Conservation (phyloP, 768 basidiomycete genomes). For the Agrocybe praecox region DNA sequence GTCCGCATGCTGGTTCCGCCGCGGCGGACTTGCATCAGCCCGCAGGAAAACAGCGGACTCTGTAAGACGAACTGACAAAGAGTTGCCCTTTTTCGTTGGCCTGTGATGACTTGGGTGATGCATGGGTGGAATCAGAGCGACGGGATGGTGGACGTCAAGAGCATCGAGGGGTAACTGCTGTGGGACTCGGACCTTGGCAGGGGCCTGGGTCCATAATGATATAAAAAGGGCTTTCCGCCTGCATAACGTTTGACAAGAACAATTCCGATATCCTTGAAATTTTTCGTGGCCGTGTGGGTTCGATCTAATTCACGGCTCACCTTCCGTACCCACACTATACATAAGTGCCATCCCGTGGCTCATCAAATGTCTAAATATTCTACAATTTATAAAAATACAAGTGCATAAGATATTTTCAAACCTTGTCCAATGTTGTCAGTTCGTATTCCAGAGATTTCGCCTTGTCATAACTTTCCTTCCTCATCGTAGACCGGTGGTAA, state of each 20-base stretch:
- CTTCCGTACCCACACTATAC: too few relatives aligned
- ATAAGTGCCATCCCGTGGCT: too few relatives aligned
- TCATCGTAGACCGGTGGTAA: too few relatives aligned
- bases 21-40: constrained; percentile 39
- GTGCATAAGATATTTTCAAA: too few relatives aligned
- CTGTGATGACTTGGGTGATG: constrained; percentile 2
- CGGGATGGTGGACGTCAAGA: not conserved
- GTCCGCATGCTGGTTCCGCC: constrained; percentile 23
- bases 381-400: too few relatives aligned
- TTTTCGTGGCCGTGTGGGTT: not conserved
- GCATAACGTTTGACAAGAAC: not conserved
- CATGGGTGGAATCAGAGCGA: not conserved
- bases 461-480: too few relatives aligned
- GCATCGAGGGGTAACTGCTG: not conserved
- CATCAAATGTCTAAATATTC: too few relatives aligned
- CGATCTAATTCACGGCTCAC: too few relatives aligned
- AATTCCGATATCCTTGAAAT: constrained; percentile 4
- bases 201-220: not conserved
- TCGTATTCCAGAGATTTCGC: too few relatives aligned
- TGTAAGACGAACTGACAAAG: constrained; percentile 61
- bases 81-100: constrained; percentile 34
- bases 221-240: not conserved
- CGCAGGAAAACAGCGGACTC: constrained; percentile 77
- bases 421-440: too few relatives aligned
- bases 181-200: not conserved